Percentiles rank a stretch among this genome's conserved stretches.
phyloP scores from a whole-genome alignment of 73 alveolate species.

The Breviolum minutum region DNA sequence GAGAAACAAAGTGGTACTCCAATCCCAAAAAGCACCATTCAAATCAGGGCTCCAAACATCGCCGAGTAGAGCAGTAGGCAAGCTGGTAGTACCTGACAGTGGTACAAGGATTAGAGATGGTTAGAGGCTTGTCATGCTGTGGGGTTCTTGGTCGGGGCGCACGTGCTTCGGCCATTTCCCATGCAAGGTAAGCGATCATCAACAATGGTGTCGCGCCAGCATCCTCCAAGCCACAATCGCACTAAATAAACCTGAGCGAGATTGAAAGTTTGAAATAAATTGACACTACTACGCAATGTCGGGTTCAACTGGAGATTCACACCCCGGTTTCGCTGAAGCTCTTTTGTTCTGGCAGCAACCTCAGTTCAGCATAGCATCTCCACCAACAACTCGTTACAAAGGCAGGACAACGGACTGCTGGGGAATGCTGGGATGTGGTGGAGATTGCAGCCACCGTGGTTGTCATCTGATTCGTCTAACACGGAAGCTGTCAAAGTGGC shows the following conservation, averaged over 20 bases:
- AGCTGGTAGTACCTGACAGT: constrained; percentile 63
- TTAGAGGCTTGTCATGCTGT: not conserved
- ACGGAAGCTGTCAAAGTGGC: too few species aligned
- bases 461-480: not conserved
- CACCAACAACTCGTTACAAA: not conserved
- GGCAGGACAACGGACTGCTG: not conserved
- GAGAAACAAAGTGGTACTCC: too few species aligned
- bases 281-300: not conserved
- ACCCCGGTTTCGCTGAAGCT: constrained; percentile 33
- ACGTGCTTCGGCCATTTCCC: constrained; percentile 76
- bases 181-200: constrained; percentile 86
- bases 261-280: too few species aligned
- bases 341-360: constrained; percentile 61
- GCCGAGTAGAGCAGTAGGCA: constrained; percentile 75
- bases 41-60: not conserved
- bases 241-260: constrained; percentile 52
- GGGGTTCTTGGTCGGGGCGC: not conserved
- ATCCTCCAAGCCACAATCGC: constrained; percentile 72
- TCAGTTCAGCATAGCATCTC: not conserved
- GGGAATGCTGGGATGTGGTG: not conserved
- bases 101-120: not conserved
- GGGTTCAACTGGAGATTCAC: not conserved
- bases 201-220: constrained; percentile 84
- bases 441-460: not conserved
- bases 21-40: too few species aligned